A percentile compares a stretch with the other conserved stretches of the same genome.
These are phyloP conservation scores for Xylaria sp. DNA, from an alignment of 495 filamentous ascomycete genomes.

Conservation along the genomic window DNA sequence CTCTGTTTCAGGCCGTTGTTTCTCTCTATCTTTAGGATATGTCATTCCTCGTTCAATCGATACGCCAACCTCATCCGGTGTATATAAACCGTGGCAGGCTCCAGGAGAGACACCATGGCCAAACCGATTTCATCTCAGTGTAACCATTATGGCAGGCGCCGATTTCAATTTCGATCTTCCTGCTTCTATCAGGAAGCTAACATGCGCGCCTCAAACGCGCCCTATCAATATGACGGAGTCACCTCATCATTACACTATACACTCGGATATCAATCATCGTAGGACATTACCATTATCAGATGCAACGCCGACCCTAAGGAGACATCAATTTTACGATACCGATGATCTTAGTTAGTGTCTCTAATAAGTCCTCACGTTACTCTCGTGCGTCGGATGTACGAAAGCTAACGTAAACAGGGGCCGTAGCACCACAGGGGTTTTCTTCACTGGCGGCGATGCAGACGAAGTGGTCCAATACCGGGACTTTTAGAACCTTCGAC, in stretches of 20 bases:
- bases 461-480: neutral
- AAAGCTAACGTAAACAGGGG: neutral
- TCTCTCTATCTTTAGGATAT: neutral
- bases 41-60: neutral
- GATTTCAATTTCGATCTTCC: neutral
- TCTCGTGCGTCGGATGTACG: neutral
- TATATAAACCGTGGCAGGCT: neutral
- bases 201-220: neutral
- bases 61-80: too few species aligned
- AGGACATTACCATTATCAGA: neutral
- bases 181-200: neutral
- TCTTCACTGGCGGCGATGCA: constrained; percentile 1
- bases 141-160: too few species aligned
- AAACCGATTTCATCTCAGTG: neutral
- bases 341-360: constrained; percentile 6
- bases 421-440: neutral
- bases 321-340: neutral
- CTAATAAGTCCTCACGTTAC: neutral
- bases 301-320: too few species aligned
- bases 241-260: neutral
- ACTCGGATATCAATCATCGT: neutral
- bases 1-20: neutral
- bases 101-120: neutral
- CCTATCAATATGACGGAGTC: neutral
- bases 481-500: constrained; percentile 13